Evolutionary conservation across 1,284 basidiomycete species (phyloP).

Genomic region (Cutaneotrichosporon sp.): DNA sequence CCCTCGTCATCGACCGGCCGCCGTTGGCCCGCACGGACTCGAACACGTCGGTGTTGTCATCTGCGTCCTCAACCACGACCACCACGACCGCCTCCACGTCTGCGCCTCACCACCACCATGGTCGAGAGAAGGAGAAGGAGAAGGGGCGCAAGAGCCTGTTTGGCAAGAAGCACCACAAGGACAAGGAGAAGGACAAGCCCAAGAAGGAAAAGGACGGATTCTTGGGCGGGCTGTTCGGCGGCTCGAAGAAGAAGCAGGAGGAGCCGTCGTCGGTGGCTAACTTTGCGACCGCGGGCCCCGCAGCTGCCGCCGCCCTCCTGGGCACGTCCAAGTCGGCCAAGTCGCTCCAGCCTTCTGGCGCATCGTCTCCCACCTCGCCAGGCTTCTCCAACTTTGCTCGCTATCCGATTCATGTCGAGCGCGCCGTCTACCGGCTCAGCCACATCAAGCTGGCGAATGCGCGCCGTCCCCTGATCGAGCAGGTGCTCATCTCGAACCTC

Average conservation of each 20-base stretch:
- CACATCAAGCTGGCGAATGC: slow-evolving; percentile 99
- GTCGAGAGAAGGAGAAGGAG: slow-evolving; percentile 60
- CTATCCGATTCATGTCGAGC: slow-evolving; percentile 97
- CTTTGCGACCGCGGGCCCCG: slow-evolving; percentile 66
- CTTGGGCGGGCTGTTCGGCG: slow-evolving; percentile 81
- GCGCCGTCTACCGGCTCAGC: slow-evolving; percentile 93
- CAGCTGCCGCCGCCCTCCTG: slow-evolving; percentile 76
- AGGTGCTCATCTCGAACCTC: slow-evolving; percentile 96
- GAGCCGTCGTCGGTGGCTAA: slow-evolving; percentile 57
- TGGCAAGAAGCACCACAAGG: slow-evolving; percentile 65
- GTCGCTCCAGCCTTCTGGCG: slow-evolving; percentile 48
- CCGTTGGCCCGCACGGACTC: slow-evolving; percentile 37
- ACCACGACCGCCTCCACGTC: slow-evolving; percentile 7
- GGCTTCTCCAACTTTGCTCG: slow-evolving; percentile 68
- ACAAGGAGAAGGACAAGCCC: slow-evolving; percentile 71
- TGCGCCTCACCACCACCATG: slow-evolving; percentile 39
- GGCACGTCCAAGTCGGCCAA: slow-evolving; percentile 78
- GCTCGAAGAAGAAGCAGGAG: slow-evolving; percentile 71
- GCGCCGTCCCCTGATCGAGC: slow-evolving; percentile 91
- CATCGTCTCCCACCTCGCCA: slow-evolving; percentile 59
- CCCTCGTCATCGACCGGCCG: slow-evolving; percentile 32
- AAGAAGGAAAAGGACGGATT: slow-evolving; percentile 72
- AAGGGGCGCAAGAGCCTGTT: slow-evolving; percentile 64
- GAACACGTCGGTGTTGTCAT: slow-evolving; percentile 14
- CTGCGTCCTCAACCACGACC: slow-evolving; percentile 31